Percentiles rank a stretch among this genome's conserved stretches.
phyloP scores from a whole-genome alignment of 2,329 filamentous ascomycete species.

The Xylariaceae sp. region DNA sequence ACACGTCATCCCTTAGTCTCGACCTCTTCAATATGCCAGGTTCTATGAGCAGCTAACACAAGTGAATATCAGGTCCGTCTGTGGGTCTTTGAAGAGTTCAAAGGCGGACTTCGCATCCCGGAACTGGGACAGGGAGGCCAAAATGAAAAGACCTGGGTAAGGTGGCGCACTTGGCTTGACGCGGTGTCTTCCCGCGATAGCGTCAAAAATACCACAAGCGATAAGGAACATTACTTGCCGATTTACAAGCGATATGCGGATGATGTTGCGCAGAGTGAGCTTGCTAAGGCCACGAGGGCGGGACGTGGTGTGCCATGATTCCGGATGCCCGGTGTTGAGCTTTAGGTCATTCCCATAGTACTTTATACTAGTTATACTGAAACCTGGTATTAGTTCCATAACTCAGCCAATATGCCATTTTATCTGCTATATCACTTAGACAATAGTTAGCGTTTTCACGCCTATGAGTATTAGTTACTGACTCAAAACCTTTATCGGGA shows the following conservation, averaged over 20 bases:
- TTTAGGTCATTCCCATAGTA: too few species aligned
- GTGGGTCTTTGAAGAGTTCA: constrained; percentile 58
- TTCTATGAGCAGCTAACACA: background rate
- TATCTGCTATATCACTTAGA: too few species aligned
- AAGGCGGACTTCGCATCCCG: constrained; percentile 48
- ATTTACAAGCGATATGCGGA: constrained; percentile 48
- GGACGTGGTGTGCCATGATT: constrained; percentile 48
- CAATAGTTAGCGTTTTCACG: too few species aligned
- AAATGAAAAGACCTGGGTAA: constrained; percentile 45
- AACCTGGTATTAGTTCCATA: too few species aligned
- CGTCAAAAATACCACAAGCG: constrained; percentile 50
- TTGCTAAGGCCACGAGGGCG: constrained; percentile 40
- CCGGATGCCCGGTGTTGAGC: too few species aligned
- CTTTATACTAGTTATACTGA: too few species aligned
- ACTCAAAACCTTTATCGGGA: too few species aligned
- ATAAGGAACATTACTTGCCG: constrained; percentile 48
- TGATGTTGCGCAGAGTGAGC: constrained; percentile 37
- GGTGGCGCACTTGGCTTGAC: constrained; percentile 48
- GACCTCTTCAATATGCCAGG: background rate
- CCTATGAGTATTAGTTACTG: too few species aligned
- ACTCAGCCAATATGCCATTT: too few species aligned
- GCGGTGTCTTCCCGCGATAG: constrained; percentile 45
- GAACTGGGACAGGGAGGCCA: constrained; percentile 39
- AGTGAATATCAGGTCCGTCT: constrained; percentile 30
- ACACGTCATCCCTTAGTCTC: too few species aligned